Base-by-base conservation (phyloP, 768 basidiomycete genomes). In the Russula dissimulans region DNA sequence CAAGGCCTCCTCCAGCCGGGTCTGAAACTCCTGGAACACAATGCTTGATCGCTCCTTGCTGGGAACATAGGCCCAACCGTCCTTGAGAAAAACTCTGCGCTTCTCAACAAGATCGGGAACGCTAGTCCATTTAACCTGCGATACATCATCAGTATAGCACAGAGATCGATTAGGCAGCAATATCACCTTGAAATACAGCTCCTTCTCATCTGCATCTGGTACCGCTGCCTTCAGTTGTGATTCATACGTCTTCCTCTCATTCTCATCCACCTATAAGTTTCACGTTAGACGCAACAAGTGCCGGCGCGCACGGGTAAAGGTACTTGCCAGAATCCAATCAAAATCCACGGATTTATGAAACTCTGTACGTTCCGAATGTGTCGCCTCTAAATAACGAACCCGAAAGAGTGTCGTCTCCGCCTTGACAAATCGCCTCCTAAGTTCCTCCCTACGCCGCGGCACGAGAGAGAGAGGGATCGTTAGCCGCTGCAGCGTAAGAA, bases 91-190 rank as follows among this genome's bases (percentile, higher is more conserved):
- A 1, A 97, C 91, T 47, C 78, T 80, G 18, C 95, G 78, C 68
- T 80, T 83, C 61, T 87, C 87, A 8, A 99, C 88, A 1, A 99
- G 81, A 71, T 97, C 93, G 5, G 92, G 91, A 3, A 98, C 95
- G 62, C 87, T 85, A 12, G 88, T 94, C 97, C 97, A 99, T 71
- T 81, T 86, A n/a, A 97, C 94, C 94, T 97, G 50, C 2, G 7
- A 31, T 14, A 46, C 15, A 15, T 12, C 44, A 9, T 38, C 34
- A 18, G 31, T 54, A 64, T 38, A 26, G 22, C 22, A 26, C 22
- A 26, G 57, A 12, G 9, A 41, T 60, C 15, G 48, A 44, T 44
- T 11, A 47, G 22, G 48, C 22, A 32, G 15, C 10, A 8, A 7
- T 14, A 12, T 22, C 39, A 89, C 94, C 77, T 95, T 97, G 76